A percentile compares a stretch with the other conserved stretches of the same genome.
phyloP scores from a whole-genome alignment of 345 rosid genomes.

The Lepidium sativum region DNA sequence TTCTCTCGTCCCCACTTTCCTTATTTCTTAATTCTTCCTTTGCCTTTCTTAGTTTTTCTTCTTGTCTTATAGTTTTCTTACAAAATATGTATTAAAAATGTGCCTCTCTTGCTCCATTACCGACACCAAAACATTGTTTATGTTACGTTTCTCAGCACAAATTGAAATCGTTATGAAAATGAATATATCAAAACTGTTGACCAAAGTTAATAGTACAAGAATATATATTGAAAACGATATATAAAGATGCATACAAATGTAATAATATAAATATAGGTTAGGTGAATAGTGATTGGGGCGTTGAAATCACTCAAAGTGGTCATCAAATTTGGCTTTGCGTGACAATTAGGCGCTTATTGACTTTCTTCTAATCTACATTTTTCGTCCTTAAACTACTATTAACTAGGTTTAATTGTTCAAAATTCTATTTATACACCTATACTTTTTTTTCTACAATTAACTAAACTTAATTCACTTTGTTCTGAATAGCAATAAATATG shows the following conservation, averaged over 20 bases:
- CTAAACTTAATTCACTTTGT: background rate
- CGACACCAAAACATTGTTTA: constrained; percentile 4
- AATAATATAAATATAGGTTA: background rate
- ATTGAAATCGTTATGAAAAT: background rate
- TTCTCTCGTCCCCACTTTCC: background rate
- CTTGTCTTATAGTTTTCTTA: background rate
- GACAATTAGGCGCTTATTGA: constrained; percentile 10
- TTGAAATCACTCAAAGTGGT: constrained; percentile 16
- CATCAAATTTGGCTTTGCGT: constrained; percentile 10
- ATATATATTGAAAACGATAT: background rate
- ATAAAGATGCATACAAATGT: background rate
- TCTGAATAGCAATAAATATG: constrained; percentile 2
- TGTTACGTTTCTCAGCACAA: background rate
- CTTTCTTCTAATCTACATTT: background rate
- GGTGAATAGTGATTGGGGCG: background rate
- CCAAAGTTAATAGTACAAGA: background rate
- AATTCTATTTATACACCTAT: too few species aligned
- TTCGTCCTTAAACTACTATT: background rate
- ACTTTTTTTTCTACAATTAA: background rate
- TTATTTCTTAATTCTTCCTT: background rate
- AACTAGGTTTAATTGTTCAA: too few species aligned
- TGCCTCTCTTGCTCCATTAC: background rate
- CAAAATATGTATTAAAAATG: background rate
- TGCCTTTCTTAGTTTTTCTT: background rate
- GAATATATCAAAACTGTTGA: background rate